Percentiles rank a stretch among this genome's conserved stretches.
Evolutionary conservation across 2,329 filamentous ascomycete genomes (phyloP).

Genomic region (Penicillium sp.): DNA sequence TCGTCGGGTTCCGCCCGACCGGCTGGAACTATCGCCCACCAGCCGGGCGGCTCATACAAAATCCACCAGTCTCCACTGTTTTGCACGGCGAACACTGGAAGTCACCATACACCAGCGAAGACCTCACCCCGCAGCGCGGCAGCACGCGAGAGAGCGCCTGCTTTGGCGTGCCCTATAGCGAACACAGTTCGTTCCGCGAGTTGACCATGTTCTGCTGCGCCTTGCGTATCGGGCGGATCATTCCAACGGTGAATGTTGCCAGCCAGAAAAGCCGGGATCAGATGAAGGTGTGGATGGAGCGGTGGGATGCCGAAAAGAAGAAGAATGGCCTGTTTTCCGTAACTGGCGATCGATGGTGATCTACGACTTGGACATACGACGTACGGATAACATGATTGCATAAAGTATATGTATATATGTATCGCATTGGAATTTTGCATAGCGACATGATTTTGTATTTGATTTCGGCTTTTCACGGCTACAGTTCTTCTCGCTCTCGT

Average conservation of each 20-base stretch:
- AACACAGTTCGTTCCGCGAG: constrained; percentile 93
- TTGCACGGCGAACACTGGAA: constrained; percentile 71
- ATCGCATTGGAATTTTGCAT: background rate
- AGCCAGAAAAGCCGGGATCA: constrained; percentile 60
- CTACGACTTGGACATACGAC: background rate
- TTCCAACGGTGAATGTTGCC: constrained; percentile 90
- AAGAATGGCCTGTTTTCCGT: constrained; percentile 58
- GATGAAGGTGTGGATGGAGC: constrained; percentile 66
- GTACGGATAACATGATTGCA: background rate
- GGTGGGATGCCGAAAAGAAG: constrained; percentile 60
- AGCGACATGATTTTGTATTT: background rate
- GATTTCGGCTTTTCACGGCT: background rate
- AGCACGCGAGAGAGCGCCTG: constrained; percentile 79
- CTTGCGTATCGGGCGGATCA: constrained; percentile 79
- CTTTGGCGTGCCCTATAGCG: constrained; percentile 92
- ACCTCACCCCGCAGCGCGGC: constrained; percentile 78
- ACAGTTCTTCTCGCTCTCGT: background rate
- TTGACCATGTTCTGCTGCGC: constrained; percentile 89
- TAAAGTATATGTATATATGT: background rate
- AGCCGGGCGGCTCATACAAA: constrained; percentile 59
- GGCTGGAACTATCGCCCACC: constrained; percentile 90
- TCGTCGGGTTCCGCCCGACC: constrained; percentile 87
- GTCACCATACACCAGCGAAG: constrained; percentile 65
- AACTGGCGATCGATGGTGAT: constrained; percentile 33
- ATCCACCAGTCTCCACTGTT: constrained; percentile 62